A percentile compares a stretch with the other conserved stretches of the same genome.
These are phyloP conservation scores for Chaetomidium leptoderma DNA, from an alignment of 495 filamentous ascomycete species.

Conservation along the genomic window DNA sequence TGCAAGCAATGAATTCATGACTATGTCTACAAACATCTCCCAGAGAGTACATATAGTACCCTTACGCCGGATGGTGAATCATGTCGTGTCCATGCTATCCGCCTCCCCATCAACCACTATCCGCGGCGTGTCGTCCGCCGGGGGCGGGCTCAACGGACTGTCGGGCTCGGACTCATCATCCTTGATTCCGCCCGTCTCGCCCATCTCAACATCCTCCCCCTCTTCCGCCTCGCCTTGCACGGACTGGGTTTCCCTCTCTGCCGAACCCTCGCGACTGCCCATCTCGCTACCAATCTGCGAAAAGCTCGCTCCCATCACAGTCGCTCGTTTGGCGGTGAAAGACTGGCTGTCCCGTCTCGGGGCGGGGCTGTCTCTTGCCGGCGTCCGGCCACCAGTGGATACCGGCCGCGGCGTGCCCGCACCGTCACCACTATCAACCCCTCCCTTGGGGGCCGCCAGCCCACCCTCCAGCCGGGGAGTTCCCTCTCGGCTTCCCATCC, in stretches of 20 bases:
- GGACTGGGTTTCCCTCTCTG: conserved; percentile 9
- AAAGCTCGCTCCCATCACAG: conserved; percentile 42
- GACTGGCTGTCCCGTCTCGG: conserved; percentile 29
- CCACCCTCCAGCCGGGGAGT: conserved; percentile 42
- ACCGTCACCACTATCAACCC: conserved; percentile 38
- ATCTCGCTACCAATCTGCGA: conserved; percentile 41
- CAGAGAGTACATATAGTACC: neutral
- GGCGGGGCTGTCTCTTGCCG: conserved; percentile 52
- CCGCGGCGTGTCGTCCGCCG: conserved; percentile 44
- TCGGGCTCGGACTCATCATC: conserved; percentile 41
- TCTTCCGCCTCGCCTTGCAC: conserved; percentile 56
- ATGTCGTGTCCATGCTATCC: conserved; percentile 70
- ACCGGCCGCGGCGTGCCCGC: conserved; percentile 46
- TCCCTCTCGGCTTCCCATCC: conserved; percentile 35
- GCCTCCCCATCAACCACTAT: conserved; percentile 52
- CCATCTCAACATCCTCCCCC: conserved; percentile 62
- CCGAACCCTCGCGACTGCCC: conserved; percentile 33
- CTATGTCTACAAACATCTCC: conserved; percentile 2
- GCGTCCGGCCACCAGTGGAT: conserved; percentile 57
- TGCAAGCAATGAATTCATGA: neutral
- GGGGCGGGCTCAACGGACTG: conserved; percentile 32
- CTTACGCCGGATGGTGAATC: neutral
- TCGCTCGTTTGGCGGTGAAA: conserved; percentile 37
- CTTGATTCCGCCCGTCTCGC: conserved; percentile 32
- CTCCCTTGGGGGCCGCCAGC: conserved; percentile 30